These are phyloP conservation scores for Moringa oleifera DNA, from an alignment of 345 rosid genomes.

Conservation along the genomic window DNA sequence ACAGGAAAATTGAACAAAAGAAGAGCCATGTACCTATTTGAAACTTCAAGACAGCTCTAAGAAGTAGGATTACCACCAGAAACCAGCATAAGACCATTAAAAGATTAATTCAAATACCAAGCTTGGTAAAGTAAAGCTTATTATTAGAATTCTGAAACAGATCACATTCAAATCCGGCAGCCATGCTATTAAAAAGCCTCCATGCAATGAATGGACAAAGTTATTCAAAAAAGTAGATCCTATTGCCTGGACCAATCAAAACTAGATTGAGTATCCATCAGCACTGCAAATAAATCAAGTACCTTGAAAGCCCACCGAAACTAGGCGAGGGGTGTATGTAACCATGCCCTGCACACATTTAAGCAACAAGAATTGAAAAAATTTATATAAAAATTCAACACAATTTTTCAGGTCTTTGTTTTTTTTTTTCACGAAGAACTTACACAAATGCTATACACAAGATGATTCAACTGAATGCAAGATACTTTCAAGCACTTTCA, in stretches of 20 bases:
- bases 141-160: not conserved
- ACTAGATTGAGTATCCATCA: not conserved
- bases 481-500: not conserved
- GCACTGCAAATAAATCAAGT: constrained; percentile 5
- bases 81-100: too few relatives aligned
- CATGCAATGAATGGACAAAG: not conserved
- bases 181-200: not conserved
- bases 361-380: not conserved
- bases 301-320: constrained; percentile 86
- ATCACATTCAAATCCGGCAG: not conserved
- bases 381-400: not conserved
- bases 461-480: not conserved
- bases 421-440: too few relatives aligned
- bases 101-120: not conserved
- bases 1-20: not conserved
- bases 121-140: not conserved
- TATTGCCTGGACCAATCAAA: not conserved
- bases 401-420: too few relatives aligned
- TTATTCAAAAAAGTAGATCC: not conserved
- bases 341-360: constrained; percentile 48
- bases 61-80: too few relatives aligned
- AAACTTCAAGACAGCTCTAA: too few relatives aligned
- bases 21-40: not conserved
- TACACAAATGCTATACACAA: not conserved
- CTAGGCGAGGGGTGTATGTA: constrained; percentile 79